phyloP scores from a whole-genome alignment of 2,329 filamentous ascomycete species.

The Ciborinia camelliae region DNA sequence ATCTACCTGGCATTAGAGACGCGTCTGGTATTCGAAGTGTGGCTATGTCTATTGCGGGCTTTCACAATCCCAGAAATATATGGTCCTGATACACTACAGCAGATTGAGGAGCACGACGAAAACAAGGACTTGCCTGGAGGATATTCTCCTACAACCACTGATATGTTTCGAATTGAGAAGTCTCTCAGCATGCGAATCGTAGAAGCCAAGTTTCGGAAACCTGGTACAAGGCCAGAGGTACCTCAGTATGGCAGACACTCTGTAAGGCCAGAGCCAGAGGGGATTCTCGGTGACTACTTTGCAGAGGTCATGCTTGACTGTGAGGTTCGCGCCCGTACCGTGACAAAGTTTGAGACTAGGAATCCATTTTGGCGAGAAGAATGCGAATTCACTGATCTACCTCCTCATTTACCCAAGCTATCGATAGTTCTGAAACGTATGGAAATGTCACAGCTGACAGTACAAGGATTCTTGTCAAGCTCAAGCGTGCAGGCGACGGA shows the following conservation, averaged over 20 bases:
- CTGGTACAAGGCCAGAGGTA: constrained; percentile 35
- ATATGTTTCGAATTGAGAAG: constrained; percentile 61
- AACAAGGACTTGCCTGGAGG: constrained; percentile 13
- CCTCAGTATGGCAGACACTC: constrained; percentile 27
- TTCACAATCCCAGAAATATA: constrained; percentile 93
- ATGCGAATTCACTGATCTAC: constrained; percentile 72
- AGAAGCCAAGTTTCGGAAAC: constrained; percentile 54
- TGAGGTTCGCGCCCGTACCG: constrained; percentile 73
- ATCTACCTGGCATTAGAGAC: constrained; percentile 86
- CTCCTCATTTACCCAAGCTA: constrained; percentile 63
- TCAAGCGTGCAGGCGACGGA: constrained; percentile 30
- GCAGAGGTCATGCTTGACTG: constrained; percentile 78
- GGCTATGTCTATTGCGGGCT: constrained; percentile 87
- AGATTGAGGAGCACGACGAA: constrained; percentile 24
- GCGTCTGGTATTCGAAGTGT: constrained; percentile 90
- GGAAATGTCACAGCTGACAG: constrained; percentile 38
- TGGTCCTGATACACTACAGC: constrained; percentile 39
- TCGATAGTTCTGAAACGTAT: constrained; percentile 70
- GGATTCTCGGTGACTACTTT: constrained; percentile 64
- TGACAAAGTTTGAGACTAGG: constrained; percentile 65
- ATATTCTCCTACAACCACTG: constrained; percentile 36
- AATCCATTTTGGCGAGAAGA: constrained; percentile 79
- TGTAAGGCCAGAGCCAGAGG: constrained; percentile 42
- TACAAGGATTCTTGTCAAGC: constrained; percentile 35
- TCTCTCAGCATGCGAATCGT: constrained; percentile 56